Conservation (phyloP, 208 protist genomes). For the Leishmania gerbilli region DNA sequence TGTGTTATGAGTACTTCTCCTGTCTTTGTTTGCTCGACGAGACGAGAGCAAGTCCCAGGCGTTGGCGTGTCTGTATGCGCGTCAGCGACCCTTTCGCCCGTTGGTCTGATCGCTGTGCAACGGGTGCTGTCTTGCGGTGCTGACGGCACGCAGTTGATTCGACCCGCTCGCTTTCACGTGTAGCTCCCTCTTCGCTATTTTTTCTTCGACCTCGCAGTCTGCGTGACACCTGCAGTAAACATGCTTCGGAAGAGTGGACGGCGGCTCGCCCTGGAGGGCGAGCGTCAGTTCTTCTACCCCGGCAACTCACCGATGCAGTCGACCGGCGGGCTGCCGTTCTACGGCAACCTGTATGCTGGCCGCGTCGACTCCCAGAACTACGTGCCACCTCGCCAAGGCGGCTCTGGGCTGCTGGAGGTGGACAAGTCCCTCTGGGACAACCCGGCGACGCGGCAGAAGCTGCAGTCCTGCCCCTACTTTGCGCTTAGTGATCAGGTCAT, state of each 20-base stretch:
- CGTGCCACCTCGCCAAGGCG: slow-evolving; percentile 58
- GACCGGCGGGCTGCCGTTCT: slow-evolving; percentile 82
- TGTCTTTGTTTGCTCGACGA: background rate
- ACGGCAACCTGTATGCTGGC: slow-evolving; percentile 85
- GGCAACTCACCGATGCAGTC: slow-evolving; percentile 50
- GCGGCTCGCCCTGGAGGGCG: slow-evolving; percentile 55
- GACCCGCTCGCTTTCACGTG: background rate
- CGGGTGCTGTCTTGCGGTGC: background rate
- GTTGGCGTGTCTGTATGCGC: background rate
- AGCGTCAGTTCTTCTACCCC: slow-evolving; percentile 62
- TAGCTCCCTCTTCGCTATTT: background rate
- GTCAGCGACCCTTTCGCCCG: background rate
- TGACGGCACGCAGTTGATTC: background rate
- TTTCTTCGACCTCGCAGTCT: background rate
- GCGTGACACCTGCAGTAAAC: background rate
- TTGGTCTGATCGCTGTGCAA: background rate
- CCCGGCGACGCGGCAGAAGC: slow-evolving; percentile 51
- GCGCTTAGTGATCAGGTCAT: slow-evolving; percentile 87
- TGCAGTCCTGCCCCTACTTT: slow-evolving; percentile 85
- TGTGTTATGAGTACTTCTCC: background rate
- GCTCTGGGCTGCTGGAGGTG: slow-evolving; percentile 50
- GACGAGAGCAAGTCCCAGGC: background rate
- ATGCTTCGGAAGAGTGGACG: slow-evolving; percentile 43
- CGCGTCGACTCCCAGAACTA: slow-evolving; percentile 83
- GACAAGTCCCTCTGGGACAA: slow-evolving; percentile 71